These are phyloP conservation scores for Exophiala sideris DNA, from an alignment of 2,329 filamentous ascomycete species.

Conservation along the genomic window DNA sequence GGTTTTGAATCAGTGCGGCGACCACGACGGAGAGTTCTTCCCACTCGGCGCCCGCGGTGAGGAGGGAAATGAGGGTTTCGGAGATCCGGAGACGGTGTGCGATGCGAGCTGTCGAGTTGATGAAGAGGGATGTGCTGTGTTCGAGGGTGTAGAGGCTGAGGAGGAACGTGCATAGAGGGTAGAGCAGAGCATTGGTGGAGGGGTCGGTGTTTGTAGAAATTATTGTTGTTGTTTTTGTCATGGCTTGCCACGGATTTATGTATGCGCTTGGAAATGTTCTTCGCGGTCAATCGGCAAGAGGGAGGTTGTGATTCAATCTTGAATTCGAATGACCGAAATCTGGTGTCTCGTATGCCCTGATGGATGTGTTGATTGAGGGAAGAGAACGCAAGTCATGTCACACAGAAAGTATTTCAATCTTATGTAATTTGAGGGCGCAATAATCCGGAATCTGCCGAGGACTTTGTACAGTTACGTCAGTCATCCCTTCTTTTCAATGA, in stretches of 20 bases:
- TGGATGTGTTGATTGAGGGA: too few species aligned
- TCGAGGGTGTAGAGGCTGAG: conserved; percentile 10
- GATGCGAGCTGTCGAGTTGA: conserved; percentile 40
- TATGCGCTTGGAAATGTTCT: neutral
- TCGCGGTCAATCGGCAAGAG: neutral
- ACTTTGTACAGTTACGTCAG: too few species aligned
- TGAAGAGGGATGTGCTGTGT: neutral
- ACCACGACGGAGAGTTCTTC: conserved; percentile 54
- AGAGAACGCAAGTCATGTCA: too few species aligned
- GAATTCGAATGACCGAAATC: too few species aligned
- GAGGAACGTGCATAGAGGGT: conserved; percentile 9
- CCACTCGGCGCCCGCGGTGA: conserved; percentile 55
- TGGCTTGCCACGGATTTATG: neutral
- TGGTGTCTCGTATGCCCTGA: too few species aligned
- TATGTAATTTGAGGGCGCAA: too few species aligned
- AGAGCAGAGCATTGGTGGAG: conserved; percentile 2
- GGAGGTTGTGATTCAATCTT: too few species aligned
- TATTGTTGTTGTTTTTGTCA: too few species aligned
- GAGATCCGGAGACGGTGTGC: conserved; percentile 46
- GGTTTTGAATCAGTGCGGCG: conserved; percentile 46
- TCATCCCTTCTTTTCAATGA: too few species aligned
- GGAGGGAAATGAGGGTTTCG: conserved; percentile 48
- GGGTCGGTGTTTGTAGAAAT: neutral
- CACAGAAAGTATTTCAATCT: too few species aligned
- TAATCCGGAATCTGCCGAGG: too few species aligned